A percentile compares a stretch with the other conserved stretches of the same genome.
phyloP scores from a whole-genome alignment of 176 grass and related monocot genomes.

The Tillandsia leiboldiana region DNA sequence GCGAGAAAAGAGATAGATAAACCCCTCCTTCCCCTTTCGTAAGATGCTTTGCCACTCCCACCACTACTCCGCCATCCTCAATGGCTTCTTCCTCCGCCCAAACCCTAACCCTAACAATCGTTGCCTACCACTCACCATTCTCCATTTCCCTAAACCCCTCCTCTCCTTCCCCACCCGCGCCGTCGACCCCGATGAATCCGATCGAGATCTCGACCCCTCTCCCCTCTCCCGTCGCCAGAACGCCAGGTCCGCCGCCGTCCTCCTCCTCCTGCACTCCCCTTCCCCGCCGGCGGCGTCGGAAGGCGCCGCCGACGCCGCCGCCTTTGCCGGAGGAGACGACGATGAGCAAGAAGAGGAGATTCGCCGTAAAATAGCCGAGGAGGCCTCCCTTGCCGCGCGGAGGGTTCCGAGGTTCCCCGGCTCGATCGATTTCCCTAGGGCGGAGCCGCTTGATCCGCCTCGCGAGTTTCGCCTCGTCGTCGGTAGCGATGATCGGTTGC shows the following conservation, averaged over 20 bases:
- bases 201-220: neutral
- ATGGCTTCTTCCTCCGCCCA: conserved; percentile 13
- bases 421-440: conserved; percentile 35
- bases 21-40: neutral
- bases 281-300: neutral
- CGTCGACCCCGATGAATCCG: neutral
- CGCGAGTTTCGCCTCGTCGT: neutral
- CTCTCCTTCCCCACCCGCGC: neutral
- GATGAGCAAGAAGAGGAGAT: conserved; percentile 15
- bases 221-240: conserved; percentile 47
- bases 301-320: too few species aligned
- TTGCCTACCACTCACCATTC: conserved; percentile 3
- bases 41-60: conserved; percentile 21
- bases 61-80: conserved; percentile 21
- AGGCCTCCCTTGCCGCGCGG: conserved; percentile 51
- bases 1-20: neutral
- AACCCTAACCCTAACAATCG: neutral
- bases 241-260: conserved; percentile 13
- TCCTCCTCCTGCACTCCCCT: conserved; percentile 17
- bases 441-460: neutral
- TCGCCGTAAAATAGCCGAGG: conserved; percentile 43
- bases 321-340: too few species aligned
- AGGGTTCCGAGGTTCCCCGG: conserved; percentile 62
- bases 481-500: conserved; percentile 27
- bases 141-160: neutral